These are phyloP conservation scores for Fusarium incarnatum DNA, from an alignment of 2,329 filamentous ascomycete species.

Conservation along the genomic window DNA sequence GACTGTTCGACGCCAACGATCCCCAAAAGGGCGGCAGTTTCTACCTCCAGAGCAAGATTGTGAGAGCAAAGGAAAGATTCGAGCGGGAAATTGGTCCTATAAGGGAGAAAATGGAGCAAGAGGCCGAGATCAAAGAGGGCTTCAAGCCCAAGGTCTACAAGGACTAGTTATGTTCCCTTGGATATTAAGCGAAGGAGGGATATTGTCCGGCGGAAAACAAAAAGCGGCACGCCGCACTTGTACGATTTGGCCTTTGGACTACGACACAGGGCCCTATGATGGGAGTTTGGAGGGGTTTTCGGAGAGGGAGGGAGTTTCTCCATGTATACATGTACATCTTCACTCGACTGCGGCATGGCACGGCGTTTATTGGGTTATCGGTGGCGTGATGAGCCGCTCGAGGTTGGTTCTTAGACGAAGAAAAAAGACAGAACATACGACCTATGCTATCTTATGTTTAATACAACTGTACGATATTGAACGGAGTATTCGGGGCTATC, in stretches of 20 bases:
- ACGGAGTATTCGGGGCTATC: background rate
- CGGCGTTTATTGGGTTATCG: conserved; percentile 58
- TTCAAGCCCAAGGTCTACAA: conserved; percentile 98
- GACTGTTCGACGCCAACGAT: conserved; percentile 93
- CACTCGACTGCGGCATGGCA: conserved; percentile 66
- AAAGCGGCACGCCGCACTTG: conserved; percentile 23
- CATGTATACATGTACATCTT: conserved; percentile 62
- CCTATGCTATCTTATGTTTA: conserved; percentile 46
- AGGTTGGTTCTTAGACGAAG: conserved; percentile 49
- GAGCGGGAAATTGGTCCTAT: conserved; percentile 84
- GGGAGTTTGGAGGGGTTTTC: conserved; percentile 35
- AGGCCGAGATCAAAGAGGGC: conserved; percentile 83
- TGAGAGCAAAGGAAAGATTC: conserved; percentile 90
- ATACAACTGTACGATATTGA: conserved; percentile 48
- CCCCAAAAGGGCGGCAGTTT: conserved; percentile 97
- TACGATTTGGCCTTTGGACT: conserved; percentile 34
- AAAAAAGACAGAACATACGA: conserved; percentile 44
- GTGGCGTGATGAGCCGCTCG: conserved; percentile 47
- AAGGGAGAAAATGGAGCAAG: conserved; percentile 75
- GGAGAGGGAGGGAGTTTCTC: conserved; percentile 35
- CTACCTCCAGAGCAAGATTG: conserved; percentile 96
- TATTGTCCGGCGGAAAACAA: background rate
- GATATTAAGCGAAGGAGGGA: background rate
- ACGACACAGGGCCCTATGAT: conserved; percentile 6
- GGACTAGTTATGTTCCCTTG: conserved; percentile 64